Evolutionary conservation across 2,329 filamentous ascomycete genomes (phyloP), one percentile per base, ranked within the genome.

Genomic region (Penicillium sp.): DNA sequence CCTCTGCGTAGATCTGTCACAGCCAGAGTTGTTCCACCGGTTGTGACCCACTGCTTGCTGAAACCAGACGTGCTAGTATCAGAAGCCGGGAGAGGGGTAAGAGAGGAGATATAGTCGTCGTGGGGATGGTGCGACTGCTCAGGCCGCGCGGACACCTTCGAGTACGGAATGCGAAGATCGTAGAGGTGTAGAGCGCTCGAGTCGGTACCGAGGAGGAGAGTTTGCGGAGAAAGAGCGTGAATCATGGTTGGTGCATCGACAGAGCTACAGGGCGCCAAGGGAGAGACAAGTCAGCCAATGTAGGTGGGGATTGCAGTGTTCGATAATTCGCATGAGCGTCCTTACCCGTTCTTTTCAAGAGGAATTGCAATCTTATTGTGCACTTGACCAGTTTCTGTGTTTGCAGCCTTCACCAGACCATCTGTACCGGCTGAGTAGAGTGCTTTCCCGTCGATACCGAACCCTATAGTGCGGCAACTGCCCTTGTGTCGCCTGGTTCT

Each of bases 21-120:
- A 1, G 90, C 89, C 16, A 99, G 75, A 0, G 92, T 97, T 1
- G 89, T 92, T 37, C 90, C 91, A 29, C 93, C 93, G 0, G 91
- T 96, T 31, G 87, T 93, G 44, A 96, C 81, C 87, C 90, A 99
- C 72, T 97, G 92, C 72, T 95, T 95, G 62, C 88, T 84, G 67
- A 88, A 92, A 4, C 91, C 91, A 14, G 87, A 92, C 0, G 89
- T 95, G 68, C 87, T 93, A 48, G 87, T 82, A 27, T 84, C 80
- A 2, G 87, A 86, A 0, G 91, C 80, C 0, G 91, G 90, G 0
- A 99, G 80, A 1, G 91, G 84, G 0, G 88, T 87, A 37, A 99
- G 78, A 41, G 88, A 91, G 28, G 91, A 93, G 46, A 99, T 82
- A 70, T 95, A 96, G 74, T 97, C 92, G 61, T 88, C 84, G 72